A percentile compares a stretch with the other conserved stretches of the same genome.
These are phyloP conservation scores for Calonectria multiphialidica DNA, from an alignment of 2,329 filamentous ascomycete species.

Conservation along the genomic window DNA sequence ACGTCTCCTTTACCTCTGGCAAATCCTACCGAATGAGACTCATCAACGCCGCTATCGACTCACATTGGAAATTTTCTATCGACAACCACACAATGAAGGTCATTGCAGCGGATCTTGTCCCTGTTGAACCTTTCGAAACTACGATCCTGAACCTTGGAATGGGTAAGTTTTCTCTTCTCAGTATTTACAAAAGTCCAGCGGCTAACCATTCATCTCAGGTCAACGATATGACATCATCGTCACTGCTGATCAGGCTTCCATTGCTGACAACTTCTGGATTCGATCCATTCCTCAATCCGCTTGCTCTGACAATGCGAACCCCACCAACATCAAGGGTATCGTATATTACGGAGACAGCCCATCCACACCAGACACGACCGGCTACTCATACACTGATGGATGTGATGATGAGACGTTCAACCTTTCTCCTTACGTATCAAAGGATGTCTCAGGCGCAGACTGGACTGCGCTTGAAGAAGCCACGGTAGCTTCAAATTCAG, in stretches of 20 bases:
- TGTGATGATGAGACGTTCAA: conserved; percentile 4
- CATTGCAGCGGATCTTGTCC: conserved; percentile 69
- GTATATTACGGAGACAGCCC: background rate
- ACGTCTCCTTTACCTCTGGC: conserved; percentile 54
- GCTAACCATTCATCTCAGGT: background rate
- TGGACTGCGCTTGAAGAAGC: background rate
- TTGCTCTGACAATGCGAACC: background rate
- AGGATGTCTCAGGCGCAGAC: background rate
- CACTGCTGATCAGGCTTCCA: background rate
- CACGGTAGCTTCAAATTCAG: background rate
- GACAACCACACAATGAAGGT: conserved; percentile 70
- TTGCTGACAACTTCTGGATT: background rate
- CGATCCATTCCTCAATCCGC: background rate
- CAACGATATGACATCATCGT: conserved; percentile 12
- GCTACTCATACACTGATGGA: background rate
- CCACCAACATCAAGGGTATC: background rate
- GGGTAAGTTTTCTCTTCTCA: background rate
- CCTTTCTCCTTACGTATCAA: background rate
- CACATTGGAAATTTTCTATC: conserved; percentile 61
- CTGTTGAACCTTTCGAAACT: conserved; percentile 66
- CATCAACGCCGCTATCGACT: conserved; percentile 61
- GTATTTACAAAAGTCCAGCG: no score
- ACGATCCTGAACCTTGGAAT: background rate
- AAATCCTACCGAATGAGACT: conserved; percentile 61
- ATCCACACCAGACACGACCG: background rate